A percentile compares a stretch with the other conserved stretches of the same genome.
phyloP scores from a whole-genome alignment of 768 basidiomycete species.

The Rhodotorula taiwanensis region DNA sequence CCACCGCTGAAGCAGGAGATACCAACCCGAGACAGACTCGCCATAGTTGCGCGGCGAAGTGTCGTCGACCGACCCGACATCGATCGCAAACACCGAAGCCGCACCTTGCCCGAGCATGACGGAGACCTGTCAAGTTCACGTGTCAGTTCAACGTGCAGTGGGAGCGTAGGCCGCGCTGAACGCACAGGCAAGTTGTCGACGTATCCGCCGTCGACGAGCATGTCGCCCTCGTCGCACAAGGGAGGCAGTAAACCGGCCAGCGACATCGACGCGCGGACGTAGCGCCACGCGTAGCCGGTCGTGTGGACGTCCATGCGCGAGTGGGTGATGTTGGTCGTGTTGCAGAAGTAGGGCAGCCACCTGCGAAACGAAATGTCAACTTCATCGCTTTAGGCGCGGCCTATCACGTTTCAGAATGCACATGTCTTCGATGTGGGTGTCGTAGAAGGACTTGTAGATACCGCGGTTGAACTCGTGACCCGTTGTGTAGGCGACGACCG shows the following conservation, averaged over 20 bases:
- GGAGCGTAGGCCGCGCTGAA: conserved; percentile 4
- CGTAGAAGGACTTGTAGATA: conserved; percentile 68
- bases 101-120: conserved; percentile 90
- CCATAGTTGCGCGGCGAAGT: conserved; percentile 91
- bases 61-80: conserved; percentile 91
- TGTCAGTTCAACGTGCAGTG: conserved; percentile 4
- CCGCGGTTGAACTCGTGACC: conserved; percentile 91
- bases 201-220: conserved; percentile 63
- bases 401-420: not conserved
- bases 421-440: conserved; percentile 45
- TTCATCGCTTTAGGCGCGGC: not conserved
- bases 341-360: conserved; percentile 91
- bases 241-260: conserved; percentile 91
- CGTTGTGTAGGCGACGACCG: conserved; percentile 86
- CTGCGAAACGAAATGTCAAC: not conserved
- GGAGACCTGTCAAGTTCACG: conserved; percentile 54
- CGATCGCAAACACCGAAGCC: conserved; percentile 79
- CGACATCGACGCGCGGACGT: conserved; percentile 93
- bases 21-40: conserved; percentile 92
- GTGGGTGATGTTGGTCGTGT: conserved; percentile 92
- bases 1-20: conserved; percentile 86
- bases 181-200: conserved; percentile 74
- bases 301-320: conserved; percentile 96
- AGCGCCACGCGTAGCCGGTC: conserved; percentile 97
- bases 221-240: conserved; percentile 83